These are phyloP conservation scores for Solanum tarijense DNA, from an alignment of 257 asterid species.

Conservation along the genomic window DNA sequence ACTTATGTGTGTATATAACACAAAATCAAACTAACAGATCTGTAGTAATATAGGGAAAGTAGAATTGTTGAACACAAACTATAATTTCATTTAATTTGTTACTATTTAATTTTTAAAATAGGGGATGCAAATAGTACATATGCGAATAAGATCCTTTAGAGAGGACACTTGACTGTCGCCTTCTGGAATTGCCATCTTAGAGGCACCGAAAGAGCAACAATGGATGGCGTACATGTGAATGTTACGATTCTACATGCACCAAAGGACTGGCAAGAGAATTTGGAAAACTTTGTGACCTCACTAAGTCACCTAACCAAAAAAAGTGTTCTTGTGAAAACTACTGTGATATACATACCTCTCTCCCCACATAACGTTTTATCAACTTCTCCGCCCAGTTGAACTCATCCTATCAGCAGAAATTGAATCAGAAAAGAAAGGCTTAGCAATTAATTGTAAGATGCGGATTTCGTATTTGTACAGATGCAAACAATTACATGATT, in stretches of 20 bases:
- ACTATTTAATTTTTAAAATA: background rate
- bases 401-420: slow-evolving; percentile 43
- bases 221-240: background rate
- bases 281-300: background rate
- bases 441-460: background rate
- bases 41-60: background rate
- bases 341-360: slow-evolving; percentile 53
- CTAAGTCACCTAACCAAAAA: background rate
- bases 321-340: background rate
- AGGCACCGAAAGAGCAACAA: background rate
- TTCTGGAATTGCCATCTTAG: background rate
- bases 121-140: background rate
- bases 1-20: background rate
- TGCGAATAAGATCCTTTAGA: background rate
- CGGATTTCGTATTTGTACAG: background rate
- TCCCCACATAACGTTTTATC: slow-evolving; percentile 65
- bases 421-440: background rate
- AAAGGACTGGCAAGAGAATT: background rate
- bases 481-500: background rate
- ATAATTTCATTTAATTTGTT: background rate
- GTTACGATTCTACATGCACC: background rate
- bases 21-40: background rate
- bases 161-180: background rate
- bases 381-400: slow-evolving; percentile 62
- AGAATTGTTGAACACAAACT: background rate